Conservation (phyloP, 225 moss, liverwort and hornwort genomes). For the Neckera pumila region DNA sequence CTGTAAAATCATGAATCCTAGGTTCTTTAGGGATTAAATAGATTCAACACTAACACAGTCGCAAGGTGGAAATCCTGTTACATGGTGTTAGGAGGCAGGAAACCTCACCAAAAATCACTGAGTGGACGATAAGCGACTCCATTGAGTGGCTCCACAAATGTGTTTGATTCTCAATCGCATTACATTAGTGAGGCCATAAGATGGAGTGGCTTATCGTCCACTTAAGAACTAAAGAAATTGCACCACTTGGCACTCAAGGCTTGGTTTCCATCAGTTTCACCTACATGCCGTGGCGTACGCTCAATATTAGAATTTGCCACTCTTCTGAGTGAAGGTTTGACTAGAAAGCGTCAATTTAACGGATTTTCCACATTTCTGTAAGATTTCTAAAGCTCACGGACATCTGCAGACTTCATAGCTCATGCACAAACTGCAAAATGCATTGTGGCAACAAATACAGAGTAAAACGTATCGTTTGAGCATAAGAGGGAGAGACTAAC, state of each 20-base stretch:
- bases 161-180: background rate
- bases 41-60: background rate
- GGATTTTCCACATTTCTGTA: background rate
- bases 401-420: background rate
- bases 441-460: background rate
- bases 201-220: background rate
- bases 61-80: background rate
- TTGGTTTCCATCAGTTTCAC: background rate
- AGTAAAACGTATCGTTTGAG: background rate
- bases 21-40: background rate
- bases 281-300: background rate
- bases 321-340: background rate
- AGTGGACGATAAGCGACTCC: background rate
- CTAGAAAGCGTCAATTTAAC: background rate
- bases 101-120: background rate
- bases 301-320: background rate
- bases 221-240: background rate
- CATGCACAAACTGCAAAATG: background rate
- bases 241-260: background rate
- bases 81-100: background rate
- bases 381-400: background rate
- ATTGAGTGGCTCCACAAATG: background rate
- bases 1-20: background rate
- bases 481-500: constrained; percentile 18
- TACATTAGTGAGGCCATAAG: too few species aligned